phyloP scores from a whole-genome alignment of 352 stramenopile genomes.

The Paralagenidium karlingii region DNA sequence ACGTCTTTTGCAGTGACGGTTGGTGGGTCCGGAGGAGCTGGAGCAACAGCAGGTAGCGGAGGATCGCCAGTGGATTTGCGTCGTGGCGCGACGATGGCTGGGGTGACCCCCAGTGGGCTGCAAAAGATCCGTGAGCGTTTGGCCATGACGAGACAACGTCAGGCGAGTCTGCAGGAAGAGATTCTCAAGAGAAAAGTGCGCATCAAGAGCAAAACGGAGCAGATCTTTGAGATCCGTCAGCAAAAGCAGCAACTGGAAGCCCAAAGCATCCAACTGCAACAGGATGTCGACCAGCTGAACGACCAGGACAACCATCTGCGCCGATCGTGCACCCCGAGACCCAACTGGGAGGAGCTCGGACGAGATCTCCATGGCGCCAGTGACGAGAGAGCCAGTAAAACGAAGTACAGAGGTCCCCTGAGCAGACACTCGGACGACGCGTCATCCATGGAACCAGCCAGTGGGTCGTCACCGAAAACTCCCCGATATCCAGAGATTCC shows the following conservation, averaged over 20 bases:
- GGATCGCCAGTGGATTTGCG: slow-evolving; percentile 5
- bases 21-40: no score
- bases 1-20: no score
- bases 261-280: slow-evolving; percentile 8
- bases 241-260: slow-evolving; percentile 18
- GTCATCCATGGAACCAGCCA: no score
- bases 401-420: no score
- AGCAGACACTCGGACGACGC: no score
- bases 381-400: no score
- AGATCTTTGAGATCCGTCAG: slow-evolving; percentile 50
- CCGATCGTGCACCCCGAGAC: slow-evolving; percentile 43
- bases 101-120: no score
- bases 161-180: neutral
- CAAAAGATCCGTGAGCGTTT: no score
- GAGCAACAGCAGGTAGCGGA: no score
- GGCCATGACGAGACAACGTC: neutral
- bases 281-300: slow-evolving; percentile 13
- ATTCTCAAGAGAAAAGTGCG: slow-evolving; percentile 10
- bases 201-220: slow-evolving; percentile 26
- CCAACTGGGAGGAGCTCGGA: slow-evolving; percentile 49
- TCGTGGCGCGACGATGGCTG: slow-evolving; percentile 3
- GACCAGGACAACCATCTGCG: slow-evolving; percentile 27
- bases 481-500: neutral
- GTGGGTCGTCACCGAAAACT: no score
- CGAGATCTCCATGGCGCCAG: no score